A percentile compares a stretch with the other conserved stretches of the same genome.
Conservation (phyloP, 208 protist species). For the Naegleria lovaniensis region DNA sequence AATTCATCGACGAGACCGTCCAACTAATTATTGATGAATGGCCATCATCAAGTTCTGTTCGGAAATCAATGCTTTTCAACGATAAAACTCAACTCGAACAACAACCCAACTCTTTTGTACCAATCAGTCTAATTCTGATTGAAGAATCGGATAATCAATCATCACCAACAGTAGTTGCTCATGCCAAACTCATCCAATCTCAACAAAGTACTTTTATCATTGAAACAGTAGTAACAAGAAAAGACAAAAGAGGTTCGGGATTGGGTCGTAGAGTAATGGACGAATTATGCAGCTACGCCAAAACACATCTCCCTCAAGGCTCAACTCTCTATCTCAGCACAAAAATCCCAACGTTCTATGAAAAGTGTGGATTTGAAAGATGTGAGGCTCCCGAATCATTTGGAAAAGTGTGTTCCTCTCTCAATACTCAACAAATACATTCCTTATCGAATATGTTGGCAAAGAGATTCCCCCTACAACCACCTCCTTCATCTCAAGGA, state of each 20-base stretch:
- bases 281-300: background rate
- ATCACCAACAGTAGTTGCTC: background rate
- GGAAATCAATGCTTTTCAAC: background rate
- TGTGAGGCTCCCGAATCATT: background rate
- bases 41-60: background rate
- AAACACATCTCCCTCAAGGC: background rate
- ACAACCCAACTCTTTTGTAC: background rate
- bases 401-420: background rate
- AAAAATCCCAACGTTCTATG: background rate
- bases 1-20: background rate
- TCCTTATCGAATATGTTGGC: background rate
- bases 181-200: background rate
- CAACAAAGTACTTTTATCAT: background rate
- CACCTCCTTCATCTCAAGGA: background rate
- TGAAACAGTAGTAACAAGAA: slow-evolving; percentile 1
- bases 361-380: slow-evolving; percentile 15
- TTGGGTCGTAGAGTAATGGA: background rate
- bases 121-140: background rate
- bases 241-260: background rate
- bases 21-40: background rate
- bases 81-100: background rate
- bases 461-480: background rate
- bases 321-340: background rate
- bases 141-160: background rate
- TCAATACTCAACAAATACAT: background rate